phyloP scores from a whole-genome alignment of 2,329 filamentous ascomycete genomes.

The Cercospora canescens region DNA sequence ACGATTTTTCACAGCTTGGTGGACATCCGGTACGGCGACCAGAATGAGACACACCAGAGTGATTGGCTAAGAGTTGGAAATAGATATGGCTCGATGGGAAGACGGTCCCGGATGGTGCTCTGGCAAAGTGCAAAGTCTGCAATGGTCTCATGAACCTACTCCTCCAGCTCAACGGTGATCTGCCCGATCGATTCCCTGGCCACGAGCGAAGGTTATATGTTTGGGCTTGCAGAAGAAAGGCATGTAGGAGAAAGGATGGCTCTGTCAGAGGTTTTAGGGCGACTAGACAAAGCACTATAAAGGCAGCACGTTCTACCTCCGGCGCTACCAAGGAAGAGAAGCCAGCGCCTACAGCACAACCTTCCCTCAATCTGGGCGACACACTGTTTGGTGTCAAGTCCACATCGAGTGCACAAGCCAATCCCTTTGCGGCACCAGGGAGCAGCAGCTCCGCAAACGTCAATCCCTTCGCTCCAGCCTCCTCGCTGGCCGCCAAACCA shows the following conservation, averaged over 20 bases:
- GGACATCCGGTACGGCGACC: slow-evolving; percentile 71
- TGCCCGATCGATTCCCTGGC: slow-evolving; percentile 80
- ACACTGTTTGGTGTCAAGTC: slow-evolving; percentile 68
- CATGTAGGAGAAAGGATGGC: slow-evolving; percentile 79
- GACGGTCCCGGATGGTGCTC: slow-evolving; percentile 69
- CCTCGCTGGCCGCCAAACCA: slow-evolving; percentile 46
- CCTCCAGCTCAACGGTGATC: slow-evolving; percentile 86
- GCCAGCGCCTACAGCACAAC: slow-evolving; percentile 34
- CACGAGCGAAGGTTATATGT: slow-evolving; percentile 89
- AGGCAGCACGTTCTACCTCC: background rate
- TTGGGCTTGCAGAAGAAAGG: slow-evolving; percentile 74
- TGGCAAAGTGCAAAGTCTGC: slow-evolving; percentile 87
- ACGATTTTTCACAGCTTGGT: slow-evolving; percentile 84
- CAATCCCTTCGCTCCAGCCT: slow-evolving; percentile 59
- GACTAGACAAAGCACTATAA: slow-evolving; percentile 50
- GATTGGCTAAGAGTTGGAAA: slow-evolving; percentile 22
- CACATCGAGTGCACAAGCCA: slow-evolving; percentile 41
- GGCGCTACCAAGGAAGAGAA: slow-evolving; percentile 29
- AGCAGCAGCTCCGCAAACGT: slow-evolving; percentile 37
- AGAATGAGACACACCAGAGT: slow-evolving; percentile 3
- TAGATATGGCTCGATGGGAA: slow-evolving; percentile 82
- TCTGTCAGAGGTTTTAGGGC: slow-evolving; percentile 76
- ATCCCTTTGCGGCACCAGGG: slow-evolving; percentile 59
- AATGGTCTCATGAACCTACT: slow-evolving; percentile 79
- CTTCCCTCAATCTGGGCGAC: slow-evolving; percentile 57